Evolutionary conservation across 1,139 yeast species (phyloP).

Genomic region (Pichia sp.): DNA sequence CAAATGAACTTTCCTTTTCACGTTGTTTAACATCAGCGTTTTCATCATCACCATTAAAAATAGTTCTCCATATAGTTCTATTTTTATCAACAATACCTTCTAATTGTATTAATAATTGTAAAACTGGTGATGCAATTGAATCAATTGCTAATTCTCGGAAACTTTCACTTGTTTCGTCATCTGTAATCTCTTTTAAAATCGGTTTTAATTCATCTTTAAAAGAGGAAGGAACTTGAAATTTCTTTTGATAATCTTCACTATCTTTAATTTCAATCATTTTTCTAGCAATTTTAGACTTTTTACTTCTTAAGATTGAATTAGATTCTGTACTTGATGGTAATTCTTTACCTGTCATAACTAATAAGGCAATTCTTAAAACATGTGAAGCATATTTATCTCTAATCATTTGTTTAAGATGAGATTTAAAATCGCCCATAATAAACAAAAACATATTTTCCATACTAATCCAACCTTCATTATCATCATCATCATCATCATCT

Average conservation of each 20-base stretch:
- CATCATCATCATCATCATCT: conserved; percentile 24
- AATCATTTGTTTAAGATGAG: conserved; percentile 54
- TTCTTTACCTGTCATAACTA: conserved; percentile 71
- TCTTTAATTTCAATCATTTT: conserved; percentile 88
- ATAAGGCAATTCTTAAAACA: conserved; percentile 66
- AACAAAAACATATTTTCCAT: conserved; percentile 61
- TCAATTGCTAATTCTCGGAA: conserved; percentile 74
- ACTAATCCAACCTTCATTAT: conserved; percentile 38
- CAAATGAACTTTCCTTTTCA: conserved; percentile 68
- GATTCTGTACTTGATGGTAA: conserved; percentile 71
- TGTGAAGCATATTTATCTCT: conserved; percentile 84
- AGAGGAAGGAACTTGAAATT: conserved; percentile 67
- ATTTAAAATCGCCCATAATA: conserved; percentile 62
- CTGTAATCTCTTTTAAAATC: conserved; percentile 35
- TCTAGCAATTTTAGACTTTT: conserved; percentile 83
- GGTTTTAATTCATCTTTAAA: conserved; percentile 59
- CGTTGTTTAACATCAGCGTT: conserved; percentile 37
- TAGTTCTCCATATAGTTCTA: conserved; percentile 57
- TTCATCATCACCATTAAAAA: conserved; percentile 32
- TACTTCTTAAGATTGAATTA: conserved; percentile 75
- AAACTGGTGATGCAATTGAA: conserved; percentile 79
- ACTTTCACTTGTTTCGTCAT: conserved; percentile 38
- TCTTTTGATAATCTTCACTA: conserved; percentile 56
- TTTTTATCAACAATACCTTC: conserved; percentile 76
- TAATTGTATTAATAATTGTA: conserved; percentile 73